Conservation (phyloP, 345 rosid genomes). For the Excoecaria cochinchinensis region DNA sequence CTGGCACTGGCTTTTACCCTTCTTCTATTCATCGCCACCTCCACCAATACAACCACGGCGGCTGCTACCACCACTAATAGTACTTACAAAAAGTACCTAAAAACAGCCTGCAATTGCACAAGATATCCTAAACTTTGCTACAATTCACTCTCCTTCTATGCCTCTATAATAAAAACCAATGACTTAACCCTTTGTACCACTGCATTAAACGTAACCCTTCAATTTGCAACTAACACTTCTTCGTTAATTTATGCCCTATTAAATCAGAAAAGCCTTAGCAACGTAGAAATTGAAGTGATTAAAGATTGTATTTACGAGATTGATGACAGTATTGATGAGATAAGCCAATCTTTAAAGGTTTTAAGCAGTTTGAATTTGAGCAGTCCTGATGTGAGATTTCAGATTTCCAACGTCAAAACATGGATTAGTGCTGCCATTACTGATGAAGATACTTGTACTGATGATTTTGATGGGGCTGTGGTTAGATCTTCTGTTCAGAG, state of each 20-base stretch:
- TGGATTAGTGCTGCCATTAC: slow-evolving; percentile 78
- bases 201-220: slow-evolving; percentile 46
- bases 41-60: not conserved
- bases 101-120: slow-evolving; percentile 54
- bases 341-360: slow-evolving; percentile 44
- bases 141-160: slow-evolving; percentile 47
- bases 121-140: slow-evolving; percentile 57
- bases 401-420: slow-evolving; percentile 44
- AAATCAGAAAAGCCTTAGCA: slow-evolving; percentile 26
- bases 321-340: slow-evolving; percentile 47
- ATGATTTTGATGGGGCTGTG: slow-evolving; percentile 47
- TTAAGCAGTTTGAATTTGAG: slow-evolving; percentile 21
- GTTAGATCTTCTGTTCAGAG: slow-evolving; percentile 44
- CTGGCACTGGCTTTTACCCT: slow-evolving; percentile 23
- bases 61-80: not conserved
- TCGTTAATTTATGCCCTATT: slow-evolving; percentile 24
- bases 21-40: slow-evolving; percentile 6
- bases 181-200: slow-evolving; percentile 53
- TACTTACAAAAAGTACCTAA: slow-evolving; percentile 45
- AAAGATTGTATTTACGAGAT: slow-evolving; percentile 51
- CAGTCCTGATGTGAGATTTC: slow-evolving; percentile 25
- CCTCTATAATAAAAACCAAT: slow-evolving; percentile 44
- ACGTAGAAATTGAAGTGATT: slow-evolving; percentile 37
- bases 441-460: slow-evolving; percentile 64
- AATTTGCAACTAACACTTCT: slow-evolving; percentile 33